Conservation (phyloP, 2,329 filamentous ascomycete species). For the Fusarium pseudonygamai region DNA sequence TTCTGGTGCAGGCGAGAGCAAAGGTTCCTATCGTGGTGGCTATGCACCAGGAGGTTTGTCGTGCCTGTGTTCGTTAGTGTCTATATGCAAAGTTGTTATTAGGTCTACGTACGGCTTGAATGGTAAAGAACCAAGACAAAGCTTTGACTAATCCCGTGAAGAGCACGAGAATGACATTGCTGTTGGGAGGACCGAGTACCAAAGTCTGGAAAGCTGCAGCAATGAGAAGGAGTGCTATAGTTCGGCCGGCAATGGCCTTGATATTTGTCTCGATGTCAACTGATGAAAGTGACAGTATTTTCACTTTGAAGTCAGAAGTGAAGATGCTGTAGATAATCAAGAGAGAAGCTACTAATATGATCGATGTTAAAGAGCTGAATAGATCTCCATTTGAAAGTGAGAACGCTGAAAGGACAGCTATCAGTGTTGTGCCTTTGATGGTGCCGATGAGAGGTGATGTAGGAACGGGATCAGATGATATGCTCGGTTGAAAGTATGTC, state of each 20-base stretch:
- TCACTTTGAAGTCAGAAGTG: background rate
- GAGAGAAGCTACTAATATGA: conserved; percentile 43
- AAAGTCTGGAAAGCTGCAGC: conserved; percentile 29
- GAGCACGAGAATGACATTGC: conserved; percentile 21
- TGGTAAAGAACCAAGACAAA: conserved; percentile 48
- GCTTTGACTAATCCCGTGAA: conserved; percentile 45
- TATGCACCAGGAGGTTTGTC: conserved; percentile 45
- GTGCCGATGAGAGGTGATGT: background rate
- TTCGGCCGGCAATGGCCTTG: conserved; percentile 37
- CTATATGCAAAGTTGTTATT: fast-evolving
- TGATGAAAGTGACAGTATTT: background rate
- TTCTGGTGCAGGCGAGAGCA: conserved; percentile 42
- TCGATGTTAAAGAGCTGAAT: conserved; percentile 33
- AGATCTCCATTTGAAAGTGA: conserved; percentile 45
- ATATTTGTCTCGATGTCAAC: conserved; percentile 42
- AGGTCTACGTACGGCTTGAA: conserved; percentile 43
- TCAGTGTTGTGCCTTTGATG: background rate
- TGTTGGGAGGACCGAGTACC: conserved; percentile 38
- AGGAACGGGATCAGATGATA: background rate
- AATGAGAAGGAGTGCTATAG: conserved; percentile 25
- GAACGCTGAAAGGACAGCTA: conserved; percentile 7
- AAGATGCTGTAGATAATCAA: conserved; percentile 45
- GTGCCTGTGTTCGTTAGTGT: conserved; percentile 37
- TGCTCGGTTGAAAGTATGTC: background rate
- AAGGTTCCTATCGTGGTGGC: conserved; percentile 47